Evolutionary conservation across 345 rosid genomes (phyloP).

Genomic region (Pistacia vera): DNA sequence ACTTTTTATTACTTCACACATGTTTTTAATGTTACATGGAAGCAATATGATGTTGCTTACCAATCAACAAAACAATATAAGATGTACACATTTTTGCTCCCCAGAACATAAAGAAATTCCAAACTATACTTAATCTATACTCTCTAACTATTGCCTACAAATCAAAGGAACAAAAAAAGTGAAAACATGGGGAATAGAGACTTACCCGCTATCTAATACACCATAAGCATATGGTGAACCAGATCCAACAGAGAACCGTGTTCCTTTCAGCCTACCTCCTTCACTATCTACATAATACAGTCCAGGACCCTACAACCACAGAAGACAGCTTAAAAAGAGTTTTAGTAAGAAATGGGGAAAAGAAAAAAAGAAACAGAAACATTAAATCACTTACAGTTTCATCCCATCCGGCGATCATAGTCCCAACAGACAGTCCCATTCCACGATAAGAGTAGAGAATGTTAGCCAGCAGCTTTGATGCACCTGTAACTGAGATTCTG

Average conservation of each 20-base stretch:
- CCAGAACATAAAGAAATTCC: background rate
- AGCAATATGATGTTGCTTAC: background rate
- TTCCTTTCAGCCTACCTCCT: slow-evolving; percentile 98
- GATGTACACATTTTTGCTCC: background rate
- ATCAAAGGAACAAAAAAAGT: background rate
- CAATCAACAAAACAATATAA: background rate
- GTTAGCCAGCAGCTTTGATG: slow-evolving; percentile 98
- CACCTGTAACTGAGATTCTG: slow-evolving; percentile 97
- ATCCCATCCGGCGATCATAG: slow-evolving; percentile 99
- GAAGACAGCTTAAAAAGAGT: slow-evolving; percentile 11
- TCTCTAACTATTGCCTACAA: background rate
- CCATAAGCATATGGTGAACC: slow-evolving; percentile 99
- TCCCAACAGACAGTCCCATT: slow-evolving; percentile 98
- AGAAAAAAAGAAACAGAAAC: background rate
- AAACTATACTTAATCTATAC: background rate
- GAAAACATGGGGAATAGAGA: slow-evolving; percentile 3
- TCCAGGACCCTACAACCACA: slow-evolving; percentile 82
- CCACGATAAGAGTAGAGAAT: slow-evolving; percentile 96
- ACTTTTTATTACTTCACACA: background rate
- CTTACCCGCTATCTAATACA: slow-evolving; percentile 92
- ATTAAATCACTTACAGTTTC: slow-evolving; percentile 66
- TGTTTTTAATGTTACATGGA: background rate
- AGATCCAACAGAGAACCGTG: slow-evolving; percentile 96
- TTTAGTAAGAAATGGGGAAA: background rate
- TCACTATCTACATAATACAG: slow-evolving; percentile 97